Percentiles rank a stretch among this genome's conserved stretches.
phyloP scores from a whole-genome alignment of 2,329 filamentous ascomycete species.

The Neurospora sp. region DNA sequence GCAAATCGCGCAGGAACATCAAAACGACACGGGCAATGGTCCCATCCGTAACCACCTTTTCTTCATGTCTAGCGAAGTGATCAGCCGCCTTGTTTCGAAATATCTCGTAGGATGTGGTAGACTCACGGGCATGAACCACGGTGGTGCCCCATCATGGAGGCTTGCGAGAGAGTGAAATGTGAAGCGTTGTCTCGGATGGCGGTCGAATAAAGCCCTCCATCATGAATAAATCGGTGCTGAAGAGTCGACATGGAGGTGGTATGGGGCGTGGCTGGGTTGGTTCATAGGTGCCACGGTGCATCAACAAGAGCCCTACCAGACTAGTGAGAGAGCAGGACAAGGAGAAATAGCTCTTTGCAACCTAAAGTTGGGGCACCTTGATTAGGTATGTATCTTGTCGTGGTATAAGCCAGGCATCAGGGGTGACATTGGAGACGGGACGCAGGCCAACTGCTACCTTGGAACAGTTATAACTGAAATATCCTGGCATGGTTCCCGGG shows the following conservation, averaged over 20 bases:
- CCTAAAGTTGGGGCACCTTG: neutral
- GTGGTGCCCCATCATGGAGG: slow-evolving; percentile 11
- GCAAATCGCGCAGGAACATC: slow-evolving; percentile 21
- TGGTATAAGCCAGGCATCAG: neutral
- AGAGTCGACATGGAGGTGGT: slow-evolving; percentile 17
- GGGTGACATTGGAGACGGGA: slow-evolving; percentile 6
- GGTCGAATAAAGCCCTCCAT: slow-evolving; percentile 14
- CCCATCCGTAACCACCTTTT: slow-evolving; percentile 19
- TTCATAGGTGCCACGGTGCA: slow-evolving; percentile 11
- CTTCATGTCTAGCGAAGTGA: slow-evolving; percentile 17
- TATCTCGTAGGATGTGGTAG: neutral
- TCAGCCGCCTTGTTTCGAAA: neutral
- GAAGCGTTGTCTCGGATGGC: slow-evolving; percentile 13
- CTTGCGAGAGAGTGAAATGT: slow-evolving; percentile 8
- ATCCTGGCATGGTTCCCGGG: slow-evolving; percentile 6
- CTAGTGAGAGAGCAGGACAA: slow-evolving; percentile 14
- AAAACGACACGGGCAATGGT: slow-evolving; percentile 20
- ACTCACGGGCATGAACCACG: slow-evolving; percentile 18
- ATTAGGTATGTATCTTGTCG: neutral
- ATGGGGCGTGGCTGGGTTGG: slow-evolving; percentile 15
- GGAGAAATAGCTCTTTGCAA: slow-evolving; percentile 5
- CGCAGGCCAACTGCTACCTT: neutral
- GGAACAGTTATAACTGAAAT: neutral
- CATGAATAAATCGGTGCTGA: slow-evolving; percentile 17
- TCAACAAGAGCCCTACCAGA: slow-evolving; percentile 18